A percentile compares a stretch with the other conserved stretches of the same genome.
Evolutionary conservation across 352 stramenopile species (phyloP).

Genomic region (Peronospora destructor): DNA sequence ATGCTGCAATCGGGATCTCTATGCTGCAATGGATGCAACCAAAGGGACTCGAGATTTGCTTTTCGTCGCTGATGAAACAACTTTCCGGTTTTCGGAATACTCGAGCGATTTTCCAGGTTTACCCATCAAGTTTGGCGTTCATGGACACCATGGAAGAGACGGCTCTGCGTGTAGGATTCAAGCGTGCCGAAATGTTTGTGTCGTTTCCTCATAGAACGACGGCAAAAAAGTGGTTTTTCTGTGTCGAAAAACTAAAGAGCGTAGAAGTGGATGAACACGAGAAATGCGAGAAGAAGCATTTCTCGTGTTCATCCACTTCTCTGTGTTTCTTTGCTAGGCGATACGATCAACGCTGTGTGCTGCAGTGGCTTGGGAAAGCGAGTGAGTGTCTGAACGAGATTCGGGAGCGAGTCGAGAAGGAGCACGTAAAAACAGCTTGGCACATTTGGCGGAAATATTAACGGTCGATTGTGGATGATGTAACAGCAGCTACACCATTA

Average conservation of each 20-base stretch:
- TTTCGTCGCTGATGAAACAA: constrained; percentile 37
- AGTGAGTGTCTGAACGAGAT: constrained; percentile 19
- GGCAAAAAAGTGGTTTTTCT: constrained; percentile 77
- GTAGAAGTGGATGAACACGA: constrained; percentile 7
- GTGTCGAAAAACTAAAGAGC: constrained; percentile 23
- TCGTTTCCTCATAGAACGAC: constrained; percentile 59
- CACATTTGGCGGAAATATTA: constrained; percentile 67
- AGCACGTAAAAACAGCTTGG: constrained; percentile 66
- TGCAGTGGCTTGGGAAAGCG: constrained; percentile 40
- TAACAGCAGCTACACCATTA: constrained; percentile 5
- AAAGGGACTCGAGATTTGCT: constrained; percentile 51
- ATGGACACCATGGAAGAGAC: constrained; percentile 55
- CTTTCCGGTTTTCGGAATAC: constrained; percentile 17
- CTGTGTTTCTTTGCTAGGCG: constrained; percentile 57
- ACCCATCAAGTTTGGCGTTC: constrained; percentile 43
- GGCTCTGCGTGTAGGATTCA: constrained; percentile 40
- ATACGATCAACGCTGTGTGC: constrained; percentile 47
- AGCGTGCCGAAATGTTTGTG: constrained; percentile 51
- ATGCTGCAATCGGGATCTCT: constrained; percentile 64
- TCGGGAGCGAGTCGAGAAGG: constrained; percentile 41
- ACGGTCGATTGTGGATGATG: constrained; percentile 23
- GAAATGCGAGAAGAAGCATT: neutral
- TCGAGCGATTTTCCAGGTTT: constrained; percentile 63
- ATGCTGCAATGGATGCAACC: constrained; percentile 80
- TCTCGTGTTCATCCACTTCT: too few species aligned